Evolutionary conservation across 495 filamentous ascomycete genomes (phyloP).

Genomic region (Polyplosphaeria fusca): DNA sequence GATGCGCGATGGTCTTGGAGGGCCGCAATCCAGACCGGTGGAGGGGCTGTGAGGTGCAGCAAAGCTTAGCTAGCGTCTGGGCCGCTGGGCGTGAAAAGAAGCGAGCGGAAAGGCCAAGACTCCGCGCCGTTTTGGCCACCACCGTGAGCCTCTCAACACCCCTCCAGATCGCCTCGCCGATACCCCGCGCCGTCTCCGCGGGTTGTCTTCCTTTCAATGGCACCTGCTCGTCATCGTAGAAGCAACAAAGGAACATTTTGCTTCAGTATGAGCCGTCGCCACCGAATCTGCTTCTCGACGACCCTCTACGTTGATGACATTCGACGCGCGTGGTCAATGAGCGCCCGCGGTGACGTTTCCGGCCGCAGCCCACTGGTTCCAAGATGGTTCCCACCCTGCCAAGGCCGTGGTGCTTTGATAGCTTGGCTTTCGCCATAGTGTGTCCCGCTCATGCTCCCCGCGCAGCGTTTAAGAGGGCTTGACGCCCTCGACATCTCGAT

Average conservation of each 20-base stretch:
- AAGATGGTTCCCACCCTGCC: conserved; percentile 11
- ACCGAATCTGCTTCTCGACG: background rate
- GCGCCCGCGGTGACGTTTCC: conserved; percentile 1
- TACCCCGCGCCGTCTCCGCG: background rate
- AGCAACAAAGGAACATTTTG: background rate
- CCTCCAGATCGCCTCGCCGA: background rate
- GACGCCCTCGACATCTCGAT: conserved; percentile 9
- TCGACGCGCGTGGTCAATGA: background rate
- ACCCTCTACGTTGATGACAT: background rate
- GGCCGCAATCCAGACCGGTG: background rate
- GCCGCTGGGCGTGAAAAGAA: background rate
- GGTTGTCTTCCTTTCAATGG: background rate
- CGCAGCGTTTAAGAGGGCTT: conserved; percentile 15
- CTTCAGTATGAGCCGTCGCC: background rate
- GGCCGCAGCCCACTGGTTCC: conserved; percentile 5
- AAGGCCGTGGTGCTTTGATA: background rate
- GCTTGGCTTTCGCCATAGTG: conserved; percentile 23
- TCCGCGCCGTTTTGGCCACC: conserved; percentile 7
- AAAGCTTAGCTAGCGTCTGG: conserved; percentile 12
- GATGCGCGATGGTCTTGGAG: conserved; percentile 1
- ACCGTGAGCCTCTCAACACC: conserved; percentile 1
- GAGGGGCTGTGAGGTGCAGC: background rate
- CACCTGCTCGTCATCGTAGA: too few species aligned
- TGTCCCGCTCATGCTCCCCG: background rate
- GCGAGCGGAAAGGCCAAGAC: background rate